Evolutionary conservation across 257 asterid genomes (phyloP).

Genomic region (Cynanchum wilfordii): DNA sequence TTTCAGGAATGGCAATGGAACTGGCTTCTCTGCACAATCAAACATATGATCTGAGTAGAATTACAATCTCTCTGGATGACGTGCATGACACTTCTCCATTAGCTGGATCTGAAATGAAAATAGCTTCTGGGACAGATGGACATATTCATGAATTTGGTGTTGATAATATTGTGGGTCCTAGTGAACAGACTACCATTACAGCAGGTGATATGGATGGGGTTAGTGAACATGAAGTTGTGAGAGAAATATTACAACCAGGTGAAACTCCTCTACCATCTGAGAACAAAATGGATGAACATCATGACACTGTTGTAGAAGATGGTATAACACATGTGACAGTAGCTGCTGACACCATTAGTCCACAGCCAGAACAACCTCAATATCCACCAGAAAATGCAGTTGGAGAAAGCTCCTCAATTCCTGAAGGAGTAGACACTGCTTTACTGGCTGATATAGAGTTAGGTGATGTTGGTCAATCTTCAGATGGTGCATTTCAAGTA

Average conservation of each 20-base stretch:
- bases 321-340: slow-evolving; percentile 15
- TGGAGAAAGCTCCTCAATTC: slow-evolving; percentile 19
- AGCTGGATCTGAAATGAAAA: slow-evolving; percentile 26
- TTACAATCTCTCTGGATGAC: slow-evolving; percentile 42
- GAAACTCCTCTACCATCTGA: slow-evolving; percentile 29
- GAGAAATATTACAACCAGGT: slow-evolving; percentile 22
- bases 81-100: slow-evolving; percentile 25
- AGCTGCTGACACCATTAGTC: slow-evolving; percentile 22
- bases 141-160: slow-evolving; percentile 18
- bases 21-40: slow-evolving; percentile 56
- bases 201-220: slow-evolving; percentile 23
- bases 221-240: slow-evolving; percentile 23
- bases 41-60: slow-evolving; percentile 49
- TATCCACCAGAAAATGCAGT: slow-evolving; percentile 31
- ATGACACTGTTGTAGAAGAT: slow-evolving; percentile 15
- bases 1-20: slow-evolving; percentile 54
- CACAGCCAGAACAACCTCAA: slow-evolving; percentile 24
- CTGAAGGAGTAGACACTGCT: slow-evolving; percentile 24
- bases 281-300: slow-evolving; percentile 28
- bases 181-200: slow-evolving; percentile 19
- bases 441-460: slow-evolving; percentile 13
- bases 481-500: slow-evolving; percentile 15
- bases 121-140: slow-evolving; percentile 34
- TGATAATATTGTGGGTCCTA: slow-evolving; percentile 22
- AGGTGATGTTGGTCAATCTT: slow-evolving; percentile 20